Conservation (phyloP, 306 rosid species). For the Clitoria ternatea region DNA sequence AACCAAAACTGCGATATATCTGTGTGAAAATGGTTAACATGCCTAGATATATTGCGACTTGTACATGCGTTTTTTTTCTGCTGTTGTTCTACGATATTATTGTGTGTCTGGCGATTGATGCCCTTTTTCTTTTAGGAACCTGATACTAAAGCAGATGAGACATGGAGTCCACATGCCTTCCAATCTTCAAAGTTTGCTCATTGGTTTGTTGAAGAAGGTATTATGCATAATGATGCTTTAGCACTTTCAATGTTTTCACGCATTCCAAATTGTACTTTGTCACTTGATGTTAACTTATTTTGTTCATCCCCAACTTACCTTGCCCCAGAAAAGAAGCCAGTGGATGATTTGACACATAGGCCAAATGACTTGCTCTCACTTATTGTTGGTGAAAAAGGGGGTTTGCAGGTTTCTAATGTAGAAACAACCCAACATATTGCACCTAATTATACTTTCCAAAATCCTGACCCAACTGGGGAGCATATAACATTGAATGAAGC, state of each 20-base stretch:
- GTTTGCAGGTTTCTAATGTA: conserved; percentile 34
- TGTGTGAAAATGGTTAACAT: not conserved
- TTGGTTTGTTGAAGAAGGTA: conserved; percentile 94
- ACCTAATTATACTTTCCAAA: conserved; percentile 42
- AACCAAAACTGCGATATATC: not conserved
- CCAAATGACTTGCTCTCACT: conserved; percentile 79
- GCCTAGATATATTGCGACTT: not conserved
- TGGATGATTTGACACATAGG: conserved; percentile 47
- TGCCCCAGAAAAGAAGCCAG: conserved; percentile 63
- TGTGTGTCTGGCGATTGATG: conserved; percentile 30
- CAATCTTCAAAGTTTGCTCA: conserved; percentile 88
- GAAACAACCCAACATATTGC: conserved; percentile 33
- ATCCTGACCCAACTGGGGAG: conserved; percentile 40
- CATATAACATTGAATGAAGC: conserved; percentile 34
- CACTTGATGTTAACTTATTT: conserved; percentile 7
- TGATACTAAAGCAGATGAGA: conserved; percentile 51
- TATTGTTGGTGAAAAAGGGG: conserved; percentile 75
- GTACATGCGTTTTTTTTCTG: conserved; percentile 3
- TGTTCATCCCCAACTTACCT: conserved; percentile 7
- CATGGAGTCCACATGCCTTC: conserved; percentile 47
- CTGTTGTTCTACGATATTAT: not conserved
- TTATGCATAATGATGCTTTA: conserved; percentile 23
- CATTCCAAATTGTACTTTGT: conserved; percentile 21
- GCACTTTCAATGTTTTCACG: conserved; percentile 10
- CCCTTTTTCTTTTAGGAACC: conserved; percentile 35